A percentile compares a stretch with the other conserved stretches of the same genome.
Conservation (phyloP, 2,329 filamentous ascomycete species). For the Claviceps sp. region DNA sequence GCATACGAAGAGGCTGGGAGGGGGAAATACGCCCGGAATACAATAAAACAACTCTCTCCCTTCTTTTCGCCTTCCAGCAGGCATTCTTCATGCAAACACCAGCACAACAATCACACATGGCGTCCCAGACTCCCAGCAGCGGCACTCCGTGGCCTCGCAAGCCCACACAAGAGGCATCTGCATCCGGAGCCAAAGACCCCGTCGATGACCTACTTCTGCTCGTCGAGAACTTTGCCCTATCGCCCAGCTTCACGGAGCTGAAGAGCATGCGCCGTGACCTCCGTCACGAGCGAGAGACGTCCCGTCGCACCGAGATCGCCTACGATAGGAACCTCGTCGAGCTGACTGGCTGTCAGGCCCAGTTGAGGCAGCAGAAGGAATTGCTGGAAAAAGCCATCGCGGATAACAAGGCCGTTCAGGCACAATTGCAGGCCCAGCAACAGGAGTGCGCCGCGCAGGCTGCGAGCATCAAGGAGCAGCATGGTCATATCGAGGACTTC, state of each 20-base stretch:
- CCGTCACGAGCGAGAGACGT: neutral
- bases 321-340: neutral
- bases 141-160: neutral
- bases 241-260: neutral
- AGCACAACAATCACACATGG: neutral
- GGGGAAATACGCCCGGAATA: neutral
- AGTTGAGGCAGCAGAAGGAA: neutral
- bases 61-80: neutral
- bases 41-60: neutral
- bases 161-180: neutral
- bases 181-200: neutral
- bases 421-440: neutral
- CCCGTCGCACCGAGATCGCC: neutral
- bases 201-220: slow-evolving; percentile 4
- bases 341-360: neutral
- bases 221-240: neutral
- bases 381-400: neutral
- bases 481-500: neutral
- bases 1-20: neutral
- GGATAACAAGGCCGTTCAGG: neutral
- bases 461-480: neutral
- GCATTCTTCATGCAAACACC: neutral
- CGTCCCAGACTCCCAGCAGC: neutral
- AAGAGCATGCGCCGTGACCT: neutral
- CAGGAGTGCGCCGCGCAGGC: neutral